Percentiles rank a stretch among this genome's conserved stretches.
Conservation (phyloP, 2,329 filamentous ascomycete genomes). For the Aspergillus tubingensis region DNA sequence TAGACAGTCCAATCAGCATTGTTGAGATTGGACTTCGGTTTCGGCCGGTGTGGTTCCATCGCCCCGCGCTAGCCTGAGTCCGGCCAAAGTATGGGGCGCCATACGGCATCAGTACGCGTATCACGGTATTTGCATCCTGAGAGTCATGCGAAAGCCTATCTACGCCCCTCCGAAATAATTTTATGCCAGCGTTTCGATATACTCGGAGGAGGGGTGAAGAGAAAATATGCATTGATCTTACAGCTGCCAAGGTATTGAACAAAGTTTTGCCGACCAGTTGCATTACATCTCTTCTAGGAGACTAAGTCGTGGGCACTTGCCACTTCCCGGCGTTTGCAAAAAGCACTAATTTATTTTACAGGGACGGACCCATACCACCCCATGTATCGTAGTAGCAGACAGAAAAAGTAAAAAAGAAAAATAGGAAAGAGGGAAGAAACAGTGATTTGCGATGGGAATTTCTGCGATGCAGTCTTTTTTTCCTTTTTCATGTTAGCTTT, state of each 20-base stretch:
- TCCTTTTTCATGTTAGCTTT: neutral
- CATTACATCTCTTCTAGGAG: neutral
- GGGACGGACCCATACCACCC: neutral
- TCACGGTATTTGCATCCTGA: neutral
- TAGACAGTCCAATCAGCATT: neutral
- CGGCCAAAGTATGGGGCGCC: neutral
- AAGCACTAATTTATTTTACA: neutral
- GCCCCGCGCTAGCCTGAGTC: neutral
- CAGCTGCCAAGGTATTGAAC: too few species aligned
- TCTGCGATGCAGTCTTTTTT: neutral
- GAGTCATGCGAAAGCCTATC: neutral
- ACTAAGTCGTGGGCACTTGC: neutral
- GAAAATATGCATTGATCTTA: too few species aligned
- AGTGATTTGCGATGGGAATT: neutral
- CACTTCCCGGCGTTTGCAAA: neutral
- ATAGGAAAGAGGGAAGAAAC: neutral
- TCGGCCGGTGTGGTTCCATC: neutral
- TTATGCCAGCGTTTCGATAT: too few species aligned
- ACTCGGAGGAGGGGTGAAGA: too few species aligned
- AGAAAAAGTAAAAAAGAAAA: constrained; percentile 7
- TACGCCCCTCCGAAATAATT: too few species aligned
- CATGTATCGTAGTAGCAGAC: neutral
- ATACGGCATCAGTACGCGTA: neutral
- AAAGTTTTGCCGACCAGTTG: too few species aligned
- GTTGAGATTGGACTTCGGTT: neutral